Evolutionary conservation across 1,139 yeast genomes (phyloP), one percentile per base, ranked within the genome.

Genomic region (Blastobotrys illinoisensis): DNA sequence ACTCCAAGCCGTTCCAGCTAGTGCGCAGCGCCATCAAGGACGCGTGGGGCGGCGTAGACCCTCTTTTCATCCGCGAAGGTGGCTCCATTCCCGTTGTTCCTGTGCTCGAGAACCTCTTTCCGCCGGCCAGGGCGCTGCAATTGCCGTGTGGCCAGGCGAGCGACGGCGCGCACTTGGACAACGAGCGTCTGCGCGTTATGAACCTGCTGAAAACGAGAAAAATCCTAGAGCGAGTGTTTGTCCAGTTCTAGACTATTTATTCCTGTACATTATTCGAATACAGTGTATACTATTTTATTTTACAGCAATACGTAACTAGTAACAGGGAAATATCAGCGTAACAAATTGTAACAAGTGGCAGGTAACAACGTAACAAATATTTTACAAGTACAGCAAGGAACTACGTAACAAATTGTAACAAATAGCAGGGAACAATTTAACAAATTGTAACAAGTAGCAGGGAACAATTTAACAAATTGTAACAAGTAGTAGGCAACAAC

Each of bases 141-240:
- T 81, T 93, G 46, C 99, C 99, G 1, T 89, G 97, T 68, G 99
- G 99, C 0, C 99, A 93, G 72, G 81, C 95, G 0, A 83, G 95
- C 50, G 99, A 93, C 68, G 89, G 89, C 66, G 98, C 98, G 1
- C 99, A 93, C 74, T 78, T 93, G 65, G 83, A 85, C 64, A 86
- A 93, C 66, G 99, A 93, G 70, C 80, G 95, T 59, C 72, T 93
- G 51, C 74, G 98, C 56, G 82, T 93, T 26, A 73, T 83, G 46
- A 93, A 93, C 67, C 77, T 93, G 64, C 81, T 84, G 63, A 88
- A 86, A 57, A 79, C 93, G 57, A 80, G 91, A 58, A 77, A 76
- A 44, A 85, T 90, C 43, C 75, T 93, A 14, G 36, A 44, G 11
- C 51, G 44, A 11, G 57, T 60, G 26, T 56, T 60, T 47, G 47